Percentiles rank a stretch among this genome's conserved stretches.
Conservation (phyloP, 441 rosid genomes). For the Adansonia grandidieri region DNA sequence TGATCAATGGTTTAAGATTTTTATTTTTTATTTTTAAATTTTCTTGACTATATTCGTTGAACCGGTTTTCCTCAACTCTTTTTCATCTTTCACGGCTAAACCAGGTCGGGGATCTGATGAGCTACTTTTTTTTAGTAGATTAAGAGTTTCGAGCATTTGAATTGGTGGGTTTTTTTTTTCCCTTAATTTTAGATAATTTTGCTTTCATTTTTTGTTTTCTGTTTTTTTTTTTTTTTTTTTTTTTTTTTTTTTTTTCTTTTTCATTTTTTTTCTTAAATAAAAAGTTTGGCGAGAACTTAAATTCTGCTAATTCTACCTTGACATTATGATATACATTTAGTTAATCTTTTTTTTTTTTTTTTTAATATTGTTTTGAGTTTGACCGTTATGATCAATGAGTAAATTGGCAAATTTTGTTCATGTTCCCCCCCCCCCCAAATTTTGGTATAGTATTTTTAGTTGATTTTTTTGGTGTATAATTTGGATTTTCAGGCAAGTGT, state of each 20-base stretch:
- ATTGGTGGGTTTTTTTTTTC: conserved; percentile 37
- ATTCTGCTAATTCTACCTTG: conserved; percentile 20
- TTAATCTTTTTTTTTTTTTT: not conserved
- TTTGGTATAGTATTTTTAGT: not conserved
- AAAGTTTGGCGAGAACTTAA: not conserved
- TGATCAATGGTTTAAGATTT: conserved; percentile 2
- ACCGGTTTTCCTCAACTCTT: not conserved
- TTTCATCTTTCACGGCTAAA: conserved; percentile 35
- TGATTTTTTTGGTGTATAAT: conserved; percentile 17
- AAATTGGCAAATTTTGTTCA: conserved; percentile 14
- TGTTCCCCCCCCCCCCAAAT: not conserved
- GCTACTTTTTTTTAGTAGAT: conserved; percentile 21
- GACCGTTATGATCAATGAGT: conserved; percentile 24
- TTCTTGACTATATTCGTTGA: conserved; percentile 7
- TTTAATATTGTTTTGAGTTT: conserved; percentile 23
- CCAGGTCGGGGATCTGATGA: conserved; percentile 49
- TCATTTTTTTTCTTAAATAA: not conserved
- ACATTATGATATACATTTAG: not conserved
- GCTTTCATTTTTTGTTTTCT: not conserved
- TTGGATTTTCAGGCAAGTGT: conserved; percentile 36
- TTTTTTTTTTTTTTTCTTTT: not conserved
- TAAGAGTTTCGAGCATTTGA: conserved; percentile 20
- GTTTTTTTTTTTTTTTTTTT: not conserved
- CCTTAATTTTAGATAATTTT: conserved; percentile 16
- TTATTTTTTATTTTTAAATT: not conserved